Evolutionary conservation across 306 rosid genomes (phyloP).

Genomic region (Betula pendula): DNA sequence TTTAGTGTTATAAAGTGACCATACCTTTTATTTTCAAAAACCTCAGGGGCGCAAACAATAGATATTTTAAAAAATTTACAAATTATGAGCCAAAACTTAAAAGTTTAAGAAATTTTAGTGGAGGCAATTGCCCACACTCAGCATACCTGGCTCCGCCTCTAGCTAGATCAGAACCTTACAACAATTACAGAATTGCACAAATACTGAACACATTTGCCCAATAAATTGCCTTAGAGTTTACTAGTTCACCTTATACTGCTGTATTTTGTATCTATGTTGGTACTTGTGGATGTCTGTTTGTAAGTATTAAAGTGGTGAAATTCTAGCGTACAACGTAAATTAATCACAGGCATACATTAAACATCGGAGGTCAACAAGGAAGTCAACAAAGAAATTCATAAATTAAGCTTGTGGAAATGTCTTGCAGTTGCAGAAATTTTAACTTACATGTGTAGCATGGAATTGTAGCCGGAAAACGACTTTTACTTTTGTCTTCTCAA

Average conservation of each 20-base stretch:
- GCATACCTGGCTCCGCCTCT: neutral
- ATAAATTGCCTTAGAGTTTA: neutral
- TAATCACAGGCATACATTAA: neutral
- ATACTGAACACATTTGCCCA: neutral
- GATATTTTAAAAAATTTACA: neutral
- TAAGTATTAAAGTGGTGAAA: neutral
- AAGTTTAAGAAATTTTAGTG: neutral
- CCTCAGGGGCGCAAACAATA: neutral
- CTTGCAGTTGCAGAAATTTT: neutral
- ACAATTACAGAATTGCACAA: neutral
- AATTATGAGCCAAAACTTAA: neutral
- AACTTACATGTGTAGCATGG: constrained; percentile 96
- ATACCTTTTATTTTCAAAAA: neutral
- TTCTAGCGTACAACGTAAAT: neutral
- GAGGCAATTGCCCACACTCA: neutral
- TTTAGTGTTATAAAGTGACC: neutral
- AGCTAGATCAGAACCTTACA: neutral
- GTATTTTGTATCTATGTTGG: neutral
- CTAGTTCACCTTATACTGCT: neutral
- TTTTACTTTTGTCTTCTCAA: constrained; percentile 96
- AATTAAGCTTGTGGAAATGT: neutral
- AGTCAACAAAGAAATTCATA: neutral
- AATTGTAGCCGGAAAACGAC: constrained; percentile 98
- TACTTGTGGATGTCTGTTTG: neutral
- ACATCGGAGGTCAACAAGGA: neutral